Base-by-base conservation (phyloP, 1,139 yeast species). In the Protomyces inouyei region DNA sequence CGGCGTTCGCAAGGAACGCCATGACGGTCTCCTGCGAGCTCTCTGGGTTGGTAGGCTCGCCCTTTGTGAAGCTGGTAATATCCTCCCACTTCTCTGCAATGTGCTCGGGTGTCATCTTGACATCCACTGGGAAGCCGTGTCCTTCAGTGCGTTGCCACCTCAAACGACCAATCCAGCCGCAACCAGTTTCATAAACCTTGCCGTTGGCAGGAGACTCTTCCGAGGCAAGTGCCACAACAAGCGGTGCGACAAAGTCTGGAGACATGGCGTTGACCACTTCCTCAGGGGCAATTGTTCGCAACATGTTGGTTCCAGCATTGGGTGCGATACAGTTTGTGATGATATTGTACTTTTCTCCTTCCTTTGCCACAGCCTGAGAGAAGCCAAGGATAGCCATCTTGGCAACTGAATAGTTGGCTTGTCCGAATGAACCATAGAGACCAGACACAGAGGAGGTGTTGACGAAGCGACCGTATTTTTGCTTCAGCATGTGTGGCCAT, bases 241-340 rank as follows among this genome's bases (percentile, higher is more conserved):
- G 80, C 68, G 98, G 98, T 4, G 98, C 95, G 66, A 93, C 97
- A 74, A 85, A 90, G 67, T 86, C 85, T 18, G 98, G 93, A 72
- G 89, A 91, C 78, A 87, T 90, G 73, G 86, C 84, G 77, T 89
- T 89, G 69, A 82, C 80, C 79, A 83, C 78, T 76, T 92, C 98
- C 67, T 86, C 87, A 64, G 85, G 82, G 79, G 92, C 89, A 64
- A 93, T 84, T 9, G 96, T 87, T 74, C 84, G 83, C 40, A 98
- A 93, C 98, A 93, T 93, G 68, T 95, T 93, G 60, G 98, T 92
- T 74, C 92, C 97, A 54, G 98, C 98, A 75, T 92, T 97, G 67
- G 98, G 98, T 56, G 98, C 98, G 75, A 91, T 87, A 59, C 85
- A 82, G 75, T 92, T 89, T 67, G 85, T 93, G 73, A 81, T 81